phyloP scores from a whole-genome alignment of 768 basidiomycete genomes.

The Rickenella mellea region DNA sequence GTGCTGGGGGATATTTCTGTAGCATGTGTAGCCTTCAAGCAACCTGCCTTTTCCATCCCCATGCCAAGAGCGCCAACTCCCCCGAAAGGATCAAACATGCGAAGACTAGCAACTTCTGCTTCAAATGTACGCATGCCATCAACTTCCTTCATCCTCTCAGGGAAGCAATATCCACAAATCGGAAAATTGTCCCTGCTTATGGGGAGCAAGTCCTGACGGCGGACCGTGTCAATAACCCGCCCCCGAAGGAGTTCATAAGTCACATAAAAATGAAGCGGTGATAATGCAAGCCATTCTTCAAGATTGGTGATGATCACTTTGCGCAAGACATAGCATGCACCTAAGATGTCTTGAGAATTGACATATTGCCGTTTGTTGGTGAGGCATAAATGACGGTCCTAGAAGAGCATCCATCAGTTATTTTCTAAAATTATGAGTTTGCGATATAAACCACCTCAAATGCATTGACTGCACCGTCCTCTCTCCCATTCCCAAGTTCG shows the following conservation, averaged over 20 bases:
- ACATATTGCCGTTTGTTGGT: conserved; percentile 37
- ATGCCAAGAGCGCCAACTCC: conserved; percentile 53
- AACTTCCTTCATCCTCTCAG: conserved; percentile 21
- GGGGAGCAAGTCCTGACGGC: conserved; percentile 12
- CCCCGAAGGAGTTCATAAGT: conserved; percentile 42
- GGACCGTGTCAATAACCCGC: conserved; percentile 15
- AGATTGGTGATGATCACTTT: conserved; percentile 21
- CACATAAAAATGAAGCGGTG: conserved; percentile 50
- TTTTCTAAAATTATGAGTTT: background rate
- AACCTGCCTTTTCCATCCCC: conserved; percentile 46
- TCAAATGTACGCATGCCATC: conserved; percentile 25
- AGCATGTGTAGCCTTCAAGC: conserved; percentile 50
- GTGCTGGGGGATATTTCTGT: conserved; percentile 74
- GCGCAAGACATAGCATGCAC: conserved; percentile 38
- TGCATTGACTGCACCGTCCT: conserved; percentile 36
- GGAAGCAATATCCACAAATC: conserved; percentile 39
- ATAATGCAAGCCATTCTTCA: conserved; percentile 38
- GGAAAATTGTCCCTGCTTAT: conserved; percentile 26
- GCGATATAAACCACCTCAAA: conserved; percentile 44
- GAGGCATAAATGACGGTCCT: conserved; percentile 51
- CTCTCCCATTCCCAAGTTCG: conserved; percentile 23
- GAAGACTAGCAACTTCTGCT: conserved; percentile 11
- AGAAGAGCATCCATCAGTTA: background rate
- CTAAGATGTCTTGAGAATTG: conserved; percentile 30
- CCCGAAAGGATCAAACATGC: conserved; percentile 32